Evolutionary conservation across 495 filamentous ascomycete genomes (phyloP), one percentile per base, ranked within the genome.

Genomic region (Penicillium simplicissimum): DNA sequence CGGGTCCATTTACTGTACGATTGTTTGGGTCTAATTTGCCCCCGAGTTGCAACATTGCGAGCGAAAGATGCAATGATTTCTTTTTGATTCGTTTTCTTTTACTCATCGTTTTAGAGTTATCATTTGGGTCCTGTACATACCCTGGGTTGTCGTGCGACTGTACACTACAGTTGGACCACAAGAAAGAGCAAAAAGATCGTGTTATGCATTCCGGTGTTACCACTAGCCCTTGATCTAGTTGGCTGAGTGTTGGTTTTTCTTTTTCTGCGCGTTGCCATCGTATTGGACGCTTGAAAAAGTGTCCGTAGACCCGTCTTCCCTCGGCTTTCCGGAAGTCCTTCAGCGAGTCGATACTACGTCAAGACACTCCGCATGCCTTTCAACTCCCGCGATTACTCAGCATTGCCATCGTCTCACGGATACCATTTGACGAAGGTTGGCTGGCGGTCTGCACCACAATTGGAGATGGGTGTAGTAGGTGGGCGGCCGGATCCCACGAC

Each of bases 41-140:
- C 73, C 71, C 74, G 73, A 76, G 67, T 76, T 72, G 70, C 78
- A 70, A 72, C 74, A 75, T 81, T 78, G 74, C 72, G 69, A 79
- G 77, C 74, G 76, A 77, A 76, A 74, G 70, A 69, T 70, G 73
- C 73, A 76, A 76, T 74, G 72, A 70, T 75, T 65, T 71, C 68
- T 72, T 70, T 71, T 71, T 74, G 70, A 62, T 63, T 60, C 59
- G 65, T 67, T 71, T 67, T 68, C 49, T 63, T 68, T 59, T 67
- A 61, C 53, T 70, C 52, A 60, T 68, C 61, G 60, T 68, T 71
- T 74, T 81, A 81, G 78, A 81, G 75, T 78, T 74, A 62, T 70
- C 69, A 73, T 73, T 70, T 71, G 70, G 71, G 67, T 76, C 72
- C 74, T 81, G 78, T 81, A 81, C 75, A 81, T 81, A 79, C 71